Conservation (phyloP, 2,329 filamentous ascomycete genomes). For the Didymella sp. region DNA sequence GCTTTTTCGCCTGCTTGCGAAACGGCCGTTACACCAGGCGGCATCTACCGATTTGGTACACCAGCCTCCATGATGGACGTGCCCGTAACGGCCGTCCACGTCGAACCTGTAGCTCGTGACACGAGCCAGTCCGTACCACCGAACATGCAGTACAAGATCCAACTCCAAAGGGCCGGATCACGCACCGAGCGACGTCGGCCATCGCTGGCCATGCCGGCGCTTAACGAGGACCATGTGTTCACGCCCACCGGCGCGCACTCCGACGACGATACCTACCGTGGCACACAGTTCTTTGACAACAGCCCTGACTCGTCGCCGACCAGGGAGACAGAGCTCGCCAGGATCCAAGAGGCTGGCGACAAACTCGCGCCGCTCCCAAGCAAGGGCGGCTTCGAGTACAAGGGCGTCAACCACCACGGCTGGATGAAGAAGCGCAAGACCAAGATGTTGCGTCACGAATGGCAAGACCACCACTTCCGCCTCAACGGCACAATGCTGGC, state of each 20-base stretch:
- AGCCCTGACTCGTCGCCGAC: slow-evolving; percentile 45
- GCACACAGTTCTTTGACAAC: slow-evolving; percentile 44
- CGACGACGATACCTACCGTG: slow-evolving; percentile 45
- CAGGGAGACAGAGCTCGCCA: slow-evolving; percentile 38
- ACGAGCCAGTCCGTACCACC: slow-evolving; percentile 90
- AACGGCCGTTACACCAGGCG: slow-evolving; percentile 62
- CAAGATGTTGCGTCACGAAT: slow-evolving; percentile 87
- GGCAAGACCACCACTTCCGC: slow-evolving; percentile 90
- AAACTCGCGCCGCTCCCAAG: slow-evolving; percentile 41
- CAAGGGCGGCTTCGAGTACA: slow-evolving; percentile 47
- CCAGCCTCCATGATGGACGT: slow-evolving; percentile 92
- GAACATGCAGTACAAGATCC: slow-evolving; percentile 79
- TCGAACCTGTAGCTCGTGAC: slow-evolving; percentile 77
- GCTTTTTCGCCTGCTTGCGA: slow-evolving; percentile 55
- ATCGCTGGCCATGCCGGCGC: slow-evolving; percentile 72
- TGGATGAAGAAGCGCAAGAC: slow-evolving; percentile 96
- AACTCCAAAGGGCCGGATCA: slow-evolving; percentile 55
- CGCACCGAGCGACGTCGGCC: slow-evolving; percentile 64
- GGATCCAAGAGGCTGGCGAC: slow-evolving; percentile 28
- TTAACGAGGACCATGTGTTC: slow-evolving; percentile 68
- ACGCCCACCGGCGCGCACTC: slow-evolving; percentile 45
- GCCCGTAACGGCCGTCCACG: slow-evolving; percentile 74
- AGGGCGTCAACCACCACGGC: slow-evolving; percentile 74
- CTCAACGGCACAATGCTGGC: slow-evolving; percentile 69
- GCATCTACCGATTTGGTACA: slow-evolving; percentile 79